Evolutionary conservation across 202 grass and related monocot genomes (phyloP).

Genomic region (Musa balbisiana): DNA sequence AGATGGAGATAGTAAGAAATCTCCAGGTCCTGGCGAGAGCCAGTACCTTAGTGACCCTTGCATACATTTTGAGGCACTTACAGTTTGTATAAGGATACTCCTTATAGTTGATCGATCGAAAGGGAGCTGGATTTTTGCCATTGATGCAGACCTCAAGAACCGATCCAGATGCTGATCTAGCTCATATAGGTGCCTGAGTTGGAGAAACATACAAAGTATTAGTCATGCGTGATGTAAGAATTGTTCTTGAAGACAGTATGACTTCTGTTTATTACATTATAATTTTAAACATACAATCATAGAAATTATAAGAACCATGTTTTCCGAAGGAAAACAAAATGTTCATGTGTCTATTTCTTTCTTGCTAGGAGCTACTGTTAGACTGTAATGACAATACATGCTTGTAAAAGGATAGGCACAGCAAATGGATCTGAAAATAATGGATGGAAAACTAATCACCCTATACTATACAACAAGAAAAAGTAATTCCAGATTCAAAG

Average conservation of each 20-base stretch:
- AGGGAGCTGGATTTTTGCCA: conserved; percentile 57
- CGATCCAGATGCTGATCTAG: conserved; percentile 81
- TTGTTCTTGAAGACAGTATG: neutral
- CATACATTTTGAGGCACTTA: conserved; percentile 61
- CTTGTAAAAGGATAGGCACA: no score
- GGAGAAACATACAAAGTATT: conserved; percentile 19
- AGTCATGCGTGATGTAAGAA: neutral
- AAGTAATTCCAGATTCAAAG: neutral
- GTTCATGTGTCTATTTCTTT: neutral
- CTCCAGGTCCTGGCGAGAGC: conserved; percentile 75
- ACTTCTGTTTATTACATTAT: neutral
- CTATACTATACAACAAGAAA: neutral
- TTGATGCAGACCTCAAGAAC: conserved; percentile 62
- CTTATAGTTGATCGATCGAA: conserved; percentile 53
- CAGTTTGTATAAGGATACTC: conserved; percentile 60
- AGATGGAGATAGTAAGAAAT: conserved; percentile 73
- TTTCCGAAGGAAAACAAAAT: neutral
- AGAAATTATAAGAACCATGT: neutral
- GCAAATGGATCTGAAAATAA: neutral
- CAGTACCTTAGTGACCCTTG: conserved; percentile 86
- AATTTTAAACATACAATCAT: neutral
- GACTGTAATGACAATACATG: neutral
- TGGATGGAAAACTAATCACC: neutral
- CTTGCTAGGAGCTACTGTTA: neutral
- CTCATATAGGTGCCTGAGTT: conserved; percentile 76